Conservation (phyloP, 2,329 filamentous ascomycete species). For the Neospermospora avenae region DNA sequence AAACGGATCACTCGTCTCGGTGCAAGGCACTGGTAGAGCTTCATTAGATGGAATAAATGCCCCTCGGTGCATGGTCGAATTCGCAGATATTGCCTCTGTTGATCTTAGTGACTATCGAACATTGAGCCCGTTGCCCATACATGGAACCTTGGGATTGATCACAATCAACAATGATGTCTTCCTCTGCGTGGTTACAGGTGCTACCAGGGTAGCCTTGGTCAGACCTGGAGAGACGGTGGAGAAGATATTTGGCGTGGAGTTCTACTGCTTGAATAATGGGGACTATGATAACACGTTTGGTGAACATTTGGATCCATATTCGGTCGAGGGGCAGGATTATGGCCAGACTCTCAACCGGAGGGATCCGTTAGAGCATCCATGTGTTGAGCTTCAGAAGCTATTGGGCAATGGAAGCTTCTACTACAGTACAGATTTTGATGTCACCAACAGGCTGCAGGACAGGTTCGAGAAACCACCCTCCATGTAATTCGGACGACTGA, state of each 20-base stretch:
- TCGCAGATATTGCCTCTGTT: slow-evolving; percentile 60
- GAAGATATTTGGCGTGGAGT: slow-evolving; percentile 81
- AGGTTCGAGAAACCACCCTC: slow-evolving; percentile 48
- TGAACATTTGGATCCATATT: slow-evolving; percentile 40
- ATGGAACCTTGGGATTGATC: slow-evolving; percentile 86
- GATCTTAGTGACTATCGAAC: slow-evolving; percentile 75
- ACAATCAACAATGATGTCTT: slow-evolving; percentile 83
- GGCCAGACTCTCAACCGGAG: slow-evolving; percentile 56
- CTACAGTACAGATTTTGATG: slow-evolving; percentile 96
- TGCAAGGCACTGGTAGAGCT: slow-evolving; percentile 43
- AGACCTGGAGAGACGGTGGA: slow-evolving; percentile 86
- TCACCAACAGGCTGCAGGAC: slow-evolving; percentile 90
- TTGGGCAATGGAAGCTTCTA: slow-evolving; percentile 94
- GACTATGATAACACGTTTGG: slow-evolving; percentile 77
- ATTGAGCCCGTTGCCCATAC: slow-evolving; percentile 69
- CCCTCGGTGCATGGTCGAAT: slow-evolving; percentile 77
- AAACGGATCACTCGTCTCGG: slow-evolving; percentile 57
- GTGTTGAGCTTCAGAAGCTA: slow-evolving; percentile 85
- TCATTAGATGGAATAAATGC: slow-evolving; percentile 26
- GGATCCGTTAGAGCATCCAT: slow-evolving; percentile 81
- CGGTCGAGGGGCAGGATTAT: slow-evolving; percentile 37
- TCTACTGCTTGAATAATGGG: slow-evolving; percentile 84
- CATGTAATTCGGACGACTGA: slow-evolving; percentile 12
- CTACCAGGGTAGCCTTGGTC: slow-evolving; percentile 74
- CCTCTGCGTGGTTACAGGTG: slow-evolving; percentile 81